A percentile compares a stretch with the other conserved stretches of the same genome.
These are phyloP conservation scores for Cytospora paraplurivora DNA, from an alignment of 2,329 filamentous ascomycete species.

Conservation along the genomic window DNA sequence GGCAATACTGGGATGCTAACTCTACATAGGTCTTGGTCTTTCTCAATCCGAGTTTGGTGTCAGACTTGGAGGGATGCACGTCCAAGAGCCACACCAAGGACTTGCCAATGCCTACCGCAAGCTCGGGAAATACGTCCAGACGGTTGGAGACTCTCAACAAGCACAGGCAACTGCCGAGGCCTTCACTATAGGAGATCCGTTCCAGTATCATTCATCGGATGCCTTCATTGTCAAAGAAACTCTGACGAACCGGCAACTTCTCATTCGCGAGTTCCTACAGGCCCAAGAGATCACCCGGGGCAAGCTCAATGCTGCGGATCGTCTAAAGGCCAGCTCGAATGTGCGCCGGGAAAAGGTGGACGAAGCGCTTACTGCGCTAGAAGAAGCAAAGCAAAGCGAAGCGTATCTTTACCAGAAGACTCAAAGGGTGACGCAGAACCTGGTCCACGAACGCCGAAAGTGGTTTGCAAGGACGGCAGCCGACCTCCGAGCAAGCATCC, in stretches of 20 bases:
- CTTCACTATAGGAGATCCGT: slow-evolving; percentile 88
- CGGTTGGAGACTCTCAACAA: slow-evolving; percentile 91
- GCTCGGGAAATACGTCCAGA: slow-evolving; percentile 90
- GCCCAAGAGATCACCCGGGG: slow-evolving; percentile 83
- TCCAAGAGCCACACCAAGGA: slow-evolving; percentile 87
- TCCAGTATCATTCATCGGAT: slow-evolving; percentile 93
- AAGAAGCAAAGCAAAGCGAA: slow-evolving; percentile 84
- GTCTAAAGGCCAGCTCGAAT: slow-evolving; percentile 81
- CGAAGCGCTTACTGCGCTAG: slow-evolving; percentile 88
- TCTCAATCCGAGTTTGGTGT: slow-evolving; percentile 92
- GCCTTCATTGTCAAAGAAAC: slow-evolving; percentile 98
- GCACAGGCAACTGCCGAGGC: slow-evolving; percentile 96
- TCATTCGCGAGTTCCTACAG: slow-evolving; percentile 89
- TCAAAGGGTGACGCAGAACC: slow-evolving; percentile 82
- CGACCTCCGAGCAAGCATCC: slow-evolving; percentile 81
- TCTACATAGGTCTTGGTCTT: slow-evolving; percentile 73
- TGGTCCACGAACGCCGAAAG: slow-evolving; percentile 82
- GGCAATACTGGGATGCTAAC: slow-evolving; percentile 35
- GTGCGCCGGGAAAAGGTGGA: slow-evolving; percentile 96
- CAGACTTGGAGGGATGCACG: slow-evolving; percentile 82
- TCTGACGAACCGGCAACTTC: slow-evolving; percentile 93
- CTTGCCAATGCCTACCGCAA: slow-evolving; percentile 91
- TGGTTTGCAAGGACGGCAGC: slow-evolving; percentile 87
- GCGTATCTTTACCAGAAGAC: slow-evolving; percentile 82
- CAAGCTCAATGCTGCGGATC: slow-evolving; percentile 83